Evolutionary conservation across 2,329 filamentous ascomycete genomes (phyloP), one percentile per base, ranked within the genome.

Genomic region (Cytospora schulzeri): DNA sequence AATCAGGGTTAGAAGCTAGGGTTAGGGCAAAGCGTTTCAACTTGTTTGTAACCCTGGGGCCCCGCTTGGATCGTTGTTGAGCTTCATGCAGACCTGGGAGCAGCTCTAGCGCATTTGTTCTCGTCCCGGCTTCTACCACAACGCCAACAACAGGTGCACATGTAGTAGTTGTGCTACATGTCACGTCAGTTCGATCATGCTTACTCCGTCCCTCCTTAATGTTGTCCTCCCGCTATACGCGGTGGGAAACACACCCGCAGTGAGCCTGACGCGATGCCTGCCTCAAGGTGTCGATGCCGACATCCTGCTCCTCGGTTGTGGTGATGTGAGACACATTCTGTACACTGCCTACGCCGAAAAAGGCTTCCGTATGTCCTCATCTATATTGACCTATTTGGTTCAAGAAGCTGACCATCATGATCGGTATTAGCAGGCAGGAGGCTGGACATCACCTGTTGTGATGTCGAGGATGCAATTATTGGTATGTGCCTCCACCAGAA

Each of bases 371-470:
- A 57, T 69, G 78, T 64, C 1, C 7, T 14, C 1, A 2, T 15
- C 8, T 35, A 41, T 0, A 1, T 5, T 17, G 5, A 17, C 11
- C 29, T 26, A 22, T 50, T 8, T 45, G n/a, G 14, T 35, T 5
- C 1, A 29, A 22, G 22, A 14, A 53, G 61, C 72, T 77, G 56
- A 77, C 63, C 2, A 17, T 1, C 19, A 14, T 11, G 15, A 28
- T 17, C 17, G 2, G 9, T 29, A 80, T 14, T 29, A 80, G 77
- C 76, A 11, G 52, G 67, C 31, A 71, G 81, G 51, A 78, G 77
- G 48, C 72, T 86, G 5, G 83, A 86, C 67, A 74, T 88, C 52
- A 88, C 86, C 1, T 85, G 80, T 63, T 87, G 85, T 70, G 85
- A 88, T 70, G 68, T 76, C 53, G 77, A 85, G 31, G 73, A 79